A percentile compares a stretch with the other conserved stretches of the same genome.
Conservation (phyloP, 2,329 filamentous ascomycete genomes). For the Fusarium fracticaudum region DNA sequence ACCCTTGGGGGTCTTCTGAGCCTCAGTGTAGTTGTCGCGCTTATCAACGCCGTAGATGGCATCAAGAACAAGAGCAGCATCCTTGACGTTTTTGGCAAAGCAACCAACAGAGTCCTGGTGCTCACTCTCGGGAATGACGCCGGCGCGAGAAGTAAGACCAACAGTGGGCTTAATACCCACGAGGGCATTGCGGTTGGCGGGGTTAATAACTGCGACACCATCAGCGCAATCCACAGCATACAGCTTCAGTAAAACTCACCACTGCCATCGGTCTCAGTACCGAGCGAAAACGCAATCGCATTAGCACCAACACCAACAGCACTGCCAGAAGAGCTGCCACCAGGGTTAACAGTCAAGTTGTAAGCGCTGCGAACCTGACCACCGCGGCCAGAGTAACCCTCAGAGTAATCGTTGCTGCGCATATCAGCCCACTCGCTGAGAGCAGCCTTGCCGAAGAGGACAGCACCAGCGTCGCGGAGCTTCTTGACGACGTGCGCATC, state of each 20-base stretch:
- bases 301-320: constrained; percentile 73
- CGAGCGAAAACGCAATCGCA: constrained; percentile 70
- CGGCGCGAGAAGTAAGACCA: constrained; percentile 72
- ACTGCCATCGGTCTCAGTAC: constrained; percentile 79
- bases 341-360: constrained; percentile 74
- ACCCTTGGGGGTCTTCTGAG: constrained; percentile 62
- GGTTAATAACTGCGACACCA: constrained; percentile 67
- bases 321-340: constrained; percentile 74
- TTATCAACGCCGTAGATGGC: constrained; percentile 72
- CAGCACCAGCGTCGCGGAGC: constrained; percentile 71
- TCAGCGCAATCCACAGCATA: constrained; percentile 1
- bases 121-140: constrained; percentile 71
- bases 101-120: constrained; percentile 76
- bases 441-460: constrained; percentile 76
- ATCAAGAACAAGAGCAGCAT: constrained; percentile 73
- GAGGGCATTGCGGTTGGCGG: constrained; percentile 73
- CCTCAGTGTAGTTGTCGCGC: constrained; percentile 72
- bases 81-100: constrained; percentile 74
- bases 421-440: constrained; percentile 81
- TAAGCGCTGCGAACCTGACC: constrained; percentile 74
- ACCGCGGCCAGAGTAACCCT: constrained; percentile 72
- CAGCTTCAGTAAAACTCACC: constrained; percentile 46
- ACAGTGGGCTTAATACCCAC: constrained; percentile 83
- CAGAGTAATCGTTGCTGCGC: constrained; percentile 72
- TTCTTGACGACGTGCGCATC: constrained; percentile 71